phyloP scores from a whole-genome alignment of 129 eudicot genomes.

The Chrysanthemum seticuspe region DNA sequence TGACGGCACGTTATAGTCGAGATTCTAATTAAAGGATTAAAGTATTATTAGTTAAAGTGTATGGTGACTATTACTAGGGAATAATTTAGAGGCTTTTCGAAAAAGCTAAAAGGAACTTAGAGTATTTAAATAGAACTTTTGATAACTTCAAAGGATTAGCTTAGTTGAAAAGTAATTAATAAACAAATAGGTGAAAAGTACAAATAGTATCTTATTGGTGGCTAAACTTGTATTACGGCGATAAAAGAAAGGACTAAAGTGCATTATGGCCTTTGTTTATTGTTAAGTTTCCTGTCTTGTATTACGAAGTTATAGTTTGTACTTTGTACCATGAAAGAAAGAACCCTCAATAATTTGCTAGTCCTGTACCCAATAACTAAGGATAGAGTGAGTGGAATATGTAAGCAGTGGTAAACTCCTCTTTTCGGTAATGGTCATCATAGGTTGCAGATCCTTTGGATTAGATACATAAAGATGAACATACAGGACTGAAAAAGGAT shows the following conservation, averaged over 20 bases:
- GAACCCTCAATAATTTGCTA: too few species aligned
- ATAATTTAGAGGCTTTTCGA: neutral
- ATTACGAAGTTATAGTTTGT: too few species aligned
- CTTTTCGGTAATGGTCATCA: too few species aligned
- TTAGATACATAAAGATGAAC: neutral
- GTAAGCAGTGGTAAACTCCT: too few species aligned
- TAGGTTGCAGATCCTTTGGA: too few species aligned
- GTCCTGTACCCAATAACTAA: too few species aligned
- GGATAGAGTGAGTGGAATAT: too few species aligned
- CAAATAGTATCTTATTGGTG: constrained; percentile 2
- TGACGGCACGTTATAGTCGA: neutral
- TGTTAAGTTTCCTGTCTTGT: too few species aligned
- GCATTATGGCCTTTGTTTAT: neutral
- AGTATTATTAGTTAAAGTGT: neutral
- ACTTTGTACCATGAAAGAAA: too few species aligned
- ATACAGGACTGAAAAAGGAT: neutral
- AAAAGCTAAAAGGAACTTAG: constrained; percentile 7
- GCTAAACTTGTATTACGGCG: neutral
- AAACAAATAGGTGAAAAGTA: constrained; percentile 7
- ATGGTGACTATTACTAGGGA: neutral
- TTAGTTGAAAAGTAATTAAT: constrained; percentile 1
- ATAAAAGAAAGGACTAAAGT: neutral
- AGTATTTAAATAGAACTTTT: neutral
- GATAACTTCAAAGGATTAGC: neutral
- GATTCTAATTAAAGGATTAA: too few species aligned